Conservation (phyloP, 371 early-diverging fungal species). For the Mycotypha africana region DNA sequence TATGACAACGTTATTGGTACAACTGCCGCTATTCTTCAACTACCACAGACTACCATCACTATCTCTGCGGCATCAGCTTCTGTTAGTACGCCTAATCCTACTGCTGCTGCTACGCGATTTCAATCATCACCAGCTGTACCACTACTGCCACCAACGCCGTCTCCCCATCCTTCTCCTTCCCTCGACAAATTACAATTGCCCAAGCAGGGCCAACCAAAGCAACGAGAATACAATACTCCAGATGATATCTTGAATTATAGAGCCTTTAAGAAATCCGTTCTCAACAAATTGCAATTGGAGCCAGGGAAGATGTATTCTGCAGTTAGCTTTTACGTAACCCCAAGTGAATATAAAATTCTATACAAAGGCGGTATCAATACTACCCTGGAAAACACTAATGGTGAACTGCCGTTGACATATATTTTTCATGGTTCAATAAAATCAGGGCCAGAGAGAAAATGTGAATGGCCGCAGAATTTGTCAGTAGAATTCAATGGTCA, state of each 20-base stretch:
- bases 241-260: too few species aligned
- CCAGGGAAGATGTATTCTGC: too few species aligned
- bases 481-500: constrained; percentile 19
- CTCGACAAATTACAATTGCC: too few species aligned
- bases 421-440: constrained; percentile 21
- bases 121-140: too few species aligned
- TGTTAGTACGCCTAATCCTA: too few species aligned
- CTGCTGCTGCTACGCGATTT: too few species aligned
- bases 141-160: background rate
- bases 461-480: constrained; percentile 34
- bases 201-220: background rate
- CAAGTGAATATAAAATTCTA: too few species aligned
- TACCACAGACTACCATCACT: background rate
- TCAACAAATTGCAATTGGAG: background rate
- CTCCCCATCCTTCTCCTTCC: background rate
- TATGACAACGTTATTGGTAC: too few species aligned
- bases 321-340: too few species aligned
- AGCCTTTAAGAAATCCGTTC: background rate
- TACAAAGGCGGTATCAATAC: too few species aligned
- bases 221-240: background rate
- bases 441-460: constrained; percentile 7
- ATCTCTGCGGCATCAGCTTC: background rate
- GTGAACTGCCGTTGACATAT: constrained; percentile 15
- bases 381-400: too few species aligned
- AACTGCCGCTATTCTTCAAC: background rate